Percentiles rank a stretch among this genome's conserved stretches.
Conservation (phyloP, 257 asterid genomes). For the Fraxinus quadrangulata region DNA sequence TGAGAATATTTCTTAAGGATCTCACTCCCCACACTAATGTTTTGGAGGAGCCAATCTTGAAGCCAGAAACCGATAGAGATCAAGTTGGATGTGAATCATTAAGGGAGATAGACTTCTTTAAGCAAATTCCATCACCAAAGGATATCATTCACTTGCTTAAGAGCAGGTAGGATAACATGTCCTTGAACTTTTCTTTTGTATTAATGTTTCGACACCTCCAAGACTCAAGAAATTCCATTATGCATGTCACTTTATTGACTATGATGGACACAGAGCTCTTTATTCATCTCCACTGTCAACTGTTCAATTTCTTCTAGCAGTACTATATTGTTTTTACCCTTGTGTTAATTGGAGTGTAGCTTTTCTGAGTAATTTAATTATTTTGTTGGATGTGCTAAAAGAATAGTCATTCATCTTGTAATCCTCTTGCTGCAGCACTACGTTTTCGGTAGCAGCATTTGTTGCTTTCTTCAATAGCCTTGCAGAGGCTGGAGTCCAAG, state of each 20-base stretch:
- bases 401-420: neutral
- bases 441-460: conserved; percentile 49
- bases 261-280: neutral
- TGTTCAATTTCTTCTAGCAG: neutral
- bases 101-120: neutral
- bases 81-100: neutral
- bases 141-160: conserved; percentile 29
- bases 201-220: neutral
- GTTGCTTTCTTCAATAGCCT: conserved; percentile 63
- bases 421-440: conserved; percentile 40
- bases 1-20: conserved; percentile 31
- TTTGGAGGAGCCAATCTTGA: conserved; percentile 19
- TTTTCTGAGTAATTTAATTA: neutral
- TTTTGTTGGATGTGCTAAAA: neutral
- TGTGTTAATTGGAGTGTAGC: neutral
- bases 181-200: neutral
- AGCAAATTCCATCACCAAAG: conserved; percentile 10
- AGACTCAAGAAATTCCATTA: neutral
- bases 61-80: neutral
- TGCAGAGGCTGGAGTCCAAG: conserved; percentile 60
- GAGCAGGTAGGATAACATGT: conserved; percentile 21
- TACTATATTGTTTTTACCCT: neutral
- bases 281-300: neutral
- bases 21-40: neutral
- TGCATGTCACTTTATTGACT: neutral